Base-by-base conservation (phyloP, 306 rosid genomes). In the Dalbergia cochinchinensis region DNA sequence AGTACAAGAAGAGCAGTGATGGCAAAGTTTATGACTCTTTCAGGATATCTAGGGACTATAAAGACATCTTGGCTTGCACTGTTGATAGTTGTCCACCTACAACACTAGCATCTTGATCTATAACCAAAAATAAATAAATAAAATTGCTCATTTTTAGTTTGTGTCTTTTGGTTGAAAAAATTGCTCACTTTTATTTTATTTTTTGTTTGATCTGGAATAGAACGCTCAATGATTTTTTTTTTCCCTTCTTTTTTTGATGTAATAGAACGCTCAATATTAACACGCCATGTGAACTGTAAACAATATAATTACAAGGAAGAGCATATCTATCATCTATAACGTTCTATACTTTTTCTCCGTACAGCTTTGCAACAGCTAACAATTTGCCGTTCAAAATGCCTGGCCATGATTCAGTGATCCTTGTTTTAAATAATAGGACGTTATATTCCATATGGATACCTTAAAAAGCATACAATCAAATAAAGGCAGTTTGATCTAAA, bases 1-100 rank as follows among this genome's bases (percentile, higher is more conserved):
- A 95, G 91, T 95, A 95, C 90, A 91, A 90, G 94, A 95, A 91
- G 86, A 95, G 99, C 83, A 87, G 95, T 42, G 86, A 95, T 80
- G 99, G 99, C 71, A 74, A 79, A 74, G 97, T 91, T 63, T 88
- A 95, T 26, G 98, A 95, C 71, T 91, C 95, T 10, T 95, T 95
- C 83, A 90, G 78, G 77, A 86, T 95, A 79, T 87, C 91, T 9
- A 87, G 94, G 77, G 95, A 90, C 19, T 92, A 95, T 66, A 88
- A 83, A 80, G 97, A 92, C 85, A 92, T 95, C 83, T 85, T 95
- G 83, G 97, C 93, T 72, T 92, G 97, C 77, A 45, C 87, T 12
- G 84, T 84, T 51, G 99, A 89, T 86, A 89, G 86, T 77, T 95
- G 97, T 77, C 82, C 91, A 8, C 65, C 83, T 15, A 87, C 87